phyloP scores from a whole-genome alignment of 192 early-diverging fungal genomes.

The Phlyctochytrium bullatum region DNA sequence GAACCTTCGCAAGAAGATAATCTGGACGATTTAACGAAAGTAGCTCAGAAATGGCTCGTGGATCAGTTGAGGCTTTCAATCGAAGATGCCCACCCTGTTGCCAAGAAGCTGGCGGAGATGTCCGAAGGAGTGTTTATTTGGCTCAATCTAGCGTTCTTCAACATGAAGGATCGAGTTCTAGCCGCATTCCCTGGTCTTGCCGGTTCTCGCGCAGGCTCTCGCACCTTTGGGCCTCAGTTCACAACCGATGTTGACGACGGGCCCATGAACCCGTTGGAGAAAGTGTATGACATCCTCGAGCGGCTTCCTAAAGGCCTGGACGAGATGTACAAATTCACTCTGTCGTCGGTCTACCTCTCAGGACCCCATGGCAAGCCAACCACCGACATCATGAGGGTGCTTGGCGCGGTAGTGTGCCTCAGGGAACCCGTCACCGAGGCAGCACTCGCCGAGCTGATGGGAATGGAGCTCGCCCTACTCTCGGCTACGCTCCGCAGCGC shows the following conservation, averaged over 20 bases:
- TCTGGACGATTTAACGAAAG: neutral
- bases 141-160: neutral
- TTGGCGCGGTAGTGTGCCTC: conserved; percentile 2
- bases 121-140: conserved; percentile 29
- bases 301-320: conserved; percentile 6
- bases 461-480: neutral
- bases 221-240: no score
- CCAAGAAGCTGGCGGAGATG: conserved; percentile 1
- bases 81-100: neutral
- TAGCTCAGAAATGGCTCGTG: neutral
- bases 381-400: neutral
- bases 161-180: neutral
- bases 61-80: neutral
- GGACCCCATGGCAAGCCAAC: neutral
- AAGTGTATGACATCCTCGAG: neutral
- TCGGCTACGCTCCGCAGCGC: neutral
- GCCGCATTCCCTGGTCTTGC: no score
- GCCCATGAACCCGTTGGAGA: neutral
- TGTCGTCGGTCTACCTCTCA: neutral
- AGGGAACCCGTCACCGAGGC: conserved; percentile 1
- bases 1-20: conserved; percentile 8
- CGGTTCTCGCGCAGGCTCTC: no score
- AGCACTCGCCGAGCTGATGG: neutral
- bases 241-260: neutral
- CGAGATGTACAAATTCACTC: neutral